phyloP scores from a whole-genome alignment of 345 rosid genomes.

The Leavenworthia alabamica region DNA sequence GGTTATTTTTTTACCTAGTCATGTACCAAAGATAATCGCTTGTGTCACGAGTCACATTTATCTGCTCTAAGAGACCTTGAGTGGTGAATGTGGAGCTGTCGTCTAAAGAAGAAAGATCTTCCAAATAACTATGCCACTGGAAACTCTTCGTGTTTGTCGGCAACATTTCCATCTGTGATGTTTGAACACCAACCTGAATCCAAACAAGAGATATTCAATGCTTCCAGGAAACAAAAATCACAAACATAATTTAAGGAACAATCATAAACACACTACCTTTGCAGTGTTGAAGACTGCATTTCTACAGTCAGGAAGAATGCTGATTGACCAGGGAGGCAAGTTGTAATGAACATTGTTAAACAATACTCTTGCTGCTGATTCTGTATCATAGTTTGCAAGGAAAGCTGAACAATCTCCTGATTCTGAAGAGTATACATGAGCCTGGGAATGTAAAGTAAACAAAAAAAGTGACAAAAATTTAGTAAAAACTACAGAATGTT shows the following conservation, averaged over 20 bases:
- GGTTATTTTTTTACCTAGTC: slow-evolving; percentile 55
- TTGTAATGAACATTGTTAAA: slow-evolving; percentile 96
- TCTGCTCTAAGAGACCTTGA: slow-evolving; percentile 80
- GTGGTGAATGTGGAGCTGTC: slow-evolving; percentile 60
- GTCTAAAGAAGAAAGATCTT: slow-evolving; percentile 66
- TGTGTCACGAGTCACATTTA: slow-evolving; percentile 78
- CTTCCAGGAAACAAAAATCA: background rate
- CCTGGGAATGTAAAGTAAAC: slow-evolving; percentile 39
- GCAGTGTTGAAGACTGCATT: slow-evolving; percentile 95
- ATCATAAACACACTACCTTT: slow-evolving; percentile 45
- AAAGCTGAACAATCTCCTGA: slow-evolving; percentile 92
- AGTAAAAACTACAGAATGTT: slow-evolving; percentile 2
- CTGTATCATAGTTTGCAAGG: slow-evolving; percentile 84
- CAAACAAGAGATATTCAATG: background rate
- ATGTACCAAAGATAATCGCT: slow-evolving; percentile 92
- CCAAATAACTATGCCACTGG: slow-evolving; percentile 81
- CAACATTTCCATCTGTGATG: slow-evolving; percentile 87
- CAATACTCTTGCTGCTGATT: slow-evolving; percentile 70
- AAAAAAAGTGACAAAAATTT: slow-evolving; percentile 12
- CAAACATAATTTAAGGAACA: background rate
- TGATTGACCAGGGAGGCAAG: slow-evolving; percentile 98
- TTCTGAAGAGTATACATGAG: slow-evolving; percentile 69
- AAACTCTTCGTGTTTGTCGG: slow-evolving; percentile 48
- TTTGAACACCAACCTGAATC: slow-evolving; percentile 85
- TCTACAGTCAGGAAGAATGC: slow-evolving; percentile 96